These are phyloP conservation scores for Dendrobium catenatum DNA, from an alignment of 106 monocot species.

Conservation along the genomic window DNA sequence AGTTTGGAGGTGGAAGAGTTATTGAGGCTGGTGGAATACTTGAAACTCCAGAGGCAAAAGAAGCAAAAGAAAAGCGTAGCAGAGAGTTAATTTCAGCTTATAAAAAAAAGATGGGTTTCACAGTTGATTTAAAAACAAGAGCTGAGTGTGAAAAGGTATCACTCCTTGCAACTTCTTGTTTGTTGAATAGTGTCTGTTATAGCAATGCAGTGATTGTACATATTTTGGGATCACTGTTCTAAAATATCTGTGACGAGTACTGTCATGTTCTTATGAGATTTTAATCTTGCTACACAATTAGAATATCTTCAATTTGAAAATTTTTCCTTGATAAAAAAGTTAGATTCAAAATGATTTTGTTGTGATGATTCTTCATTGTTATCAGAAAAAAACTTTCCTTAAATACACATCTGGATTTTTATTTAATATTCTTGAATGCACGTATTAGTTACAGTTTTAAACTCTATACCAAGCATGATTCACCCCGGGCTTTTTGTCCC, in stretches of 20 bases:
- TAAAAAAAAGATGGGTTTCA: conserved; percentile 52
- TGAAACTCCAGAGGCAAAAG: conserved; percentile 69
- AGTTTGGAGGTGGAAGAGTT: conserved; percentile 88
- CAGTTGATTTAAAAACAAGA: conserved; percentile 72
- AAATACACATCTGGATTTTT: neutral
- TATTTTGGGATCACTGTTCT: neutral
- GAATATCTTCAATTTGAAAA: neutral
- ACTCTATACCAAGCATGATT: neutral
- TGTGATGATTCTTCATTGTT: neutral
- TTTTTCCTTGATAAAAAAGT: neutral
- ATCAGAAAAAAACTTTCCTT: neutral
- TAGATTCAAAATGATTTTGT: neutral
- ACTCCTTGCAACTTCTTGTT: neutral
- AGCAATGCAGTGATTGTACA: neutral
- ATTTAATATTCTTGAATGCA: neutral
- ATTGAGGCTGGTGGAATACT: conserved; percentile 63
- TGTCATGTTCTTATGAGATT: neutral
- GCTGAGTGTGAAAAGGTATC: conserved; percentile 74
- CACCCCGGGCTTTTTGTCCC: neutral
- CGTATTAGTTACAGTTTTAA: neutral
- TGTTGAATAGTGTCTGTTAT: too few relatives aligned
- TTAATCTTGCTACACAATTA: neutral
- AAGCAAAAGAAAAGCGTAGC: conserved; percentile 54
- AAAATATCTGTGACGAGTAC: neutral
- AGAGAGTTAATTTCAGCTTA: conserved; percentile 71